Conservation (phyloP, 2,329 filamentous ascomycete species). For the Cadophora gregata region DNA sequence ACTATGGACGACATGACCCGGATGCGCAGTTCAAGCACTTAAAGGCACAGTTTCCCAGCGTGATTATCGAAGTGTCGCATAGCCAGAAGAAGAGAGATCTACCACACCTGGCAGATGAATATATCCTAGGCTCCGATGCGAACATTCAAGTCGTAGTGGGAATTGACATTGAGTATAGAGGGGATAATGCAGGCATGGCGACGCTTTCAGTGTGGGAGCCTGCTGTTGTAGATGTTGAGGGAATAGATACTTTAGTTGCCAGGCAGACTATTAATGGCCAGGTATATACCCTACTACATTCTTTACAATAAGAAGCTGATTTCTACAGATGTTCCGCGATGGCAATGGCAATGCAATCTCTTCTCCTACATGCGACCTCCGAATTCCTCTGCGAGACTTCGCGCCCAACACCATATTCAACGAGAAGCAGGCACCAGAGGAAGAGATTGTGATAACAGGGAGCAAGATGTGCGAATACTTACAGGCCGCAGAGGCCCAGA, state of each 20-base stretch:
- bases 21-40: background rate
- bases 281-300: background rate
- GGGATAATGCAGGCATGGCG: constrained; percentile 31
- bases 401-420: background rate
- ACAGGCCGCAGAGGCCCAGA: background rate
- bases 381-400: background rate
- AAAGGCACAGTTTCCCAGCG: constrained; percentile 14
- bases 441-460: background rate
- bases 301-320: background rate
- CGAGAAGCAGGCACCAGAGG: background rate
- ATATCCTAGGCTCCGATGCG: constrained; percentile 40
- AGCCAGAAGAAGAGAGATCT: constrained; percentile 40
- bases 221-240: background rate
- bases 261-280: background rate
- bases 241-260: background rate
- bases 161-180: constrained; percentile 43
- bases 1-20: background rate
- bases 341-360: background rate
- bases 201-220: background rate
- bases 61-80: constrained; percentile 43
- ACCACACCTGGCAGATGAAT: constrained; percentile 41
- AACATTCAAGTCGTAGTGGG: constrained; percentile 43
- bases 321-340: too few species aligned
- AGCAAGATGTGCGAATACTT: background rate
- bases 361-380: background rate